Evolutionary conservation across 768 basidiomycete genomes (phyloP).

Genomic region (Boletus insuetus): DNA sequence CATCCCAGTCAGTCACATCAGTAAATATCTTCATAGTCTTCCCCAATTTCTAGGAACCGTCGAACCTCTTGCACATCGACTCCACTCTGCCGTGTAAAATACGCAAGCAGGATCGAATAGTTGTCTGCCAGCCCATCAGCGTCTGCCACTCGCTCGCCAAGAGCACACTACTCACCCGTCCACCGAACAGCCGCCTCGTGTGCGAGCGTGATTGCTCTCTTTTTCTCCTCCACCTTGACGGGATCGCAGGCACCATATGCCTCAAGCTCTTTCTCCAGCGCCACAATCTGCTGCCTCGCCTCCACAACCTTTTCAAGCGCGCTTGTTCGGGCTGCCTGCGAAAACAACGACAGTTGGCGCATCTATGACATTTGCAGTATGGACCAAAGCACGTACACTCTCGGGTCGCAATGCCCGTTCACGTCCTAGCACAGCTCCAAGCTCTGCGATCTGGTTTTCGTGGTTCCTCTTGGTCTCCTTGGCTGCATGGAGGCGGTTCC

Average conservation of each 20-base stretch:
- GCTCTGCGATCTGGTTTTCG: constrained; percentile 49
- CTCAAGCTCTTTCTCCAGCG: constrained; percentile 64
- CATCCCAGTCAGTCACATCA: constrained; percentile 20
- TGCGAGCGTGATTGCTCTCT: constrained; percentile 66
- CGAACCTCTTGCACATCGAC: constrained; percentile 63
- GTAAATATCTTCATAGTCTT: constrained; percentile 76
- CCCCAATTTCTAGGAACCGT: constrained; percentile 60
- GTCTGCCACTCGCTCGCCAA: neutral
- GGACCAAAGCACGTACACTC: constrained; percentile 41
- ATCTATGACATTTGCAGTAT: neutral
- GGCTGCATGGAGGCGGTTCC: constrained; percentile 49
- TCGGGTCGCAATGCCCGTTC: constrained; percentile 57
- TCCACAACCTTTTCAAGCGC: constrained; percentile 49
- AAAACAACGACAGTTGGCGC: neutral
- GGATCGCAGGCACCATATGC: constrained; percentile 87
- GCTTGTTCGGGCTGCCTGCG: constrained; percentile 55
- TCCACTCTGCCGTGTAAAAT: constrained; percentile 64
- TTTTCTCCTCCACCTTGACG: constrained; percentile 72
- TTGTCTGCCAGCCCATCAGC: constrained; percentile 49
- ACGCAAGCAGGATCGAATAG: constrained; percentile 58
- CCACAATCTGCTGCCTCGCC: constrained; percentile 47
- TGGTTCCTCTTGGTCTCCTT: constrained; percentile 45
- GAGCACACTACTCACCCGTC: constrained; percentile 63
- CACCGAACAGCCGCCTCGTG: constrained; percentile 83
- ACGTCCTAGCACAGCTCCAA: constrained; percentile 43